Evolutionary conservation across 345 rosid genomes (phyloP).

Genomic region (Eucalyptus curtisii): DNA sequence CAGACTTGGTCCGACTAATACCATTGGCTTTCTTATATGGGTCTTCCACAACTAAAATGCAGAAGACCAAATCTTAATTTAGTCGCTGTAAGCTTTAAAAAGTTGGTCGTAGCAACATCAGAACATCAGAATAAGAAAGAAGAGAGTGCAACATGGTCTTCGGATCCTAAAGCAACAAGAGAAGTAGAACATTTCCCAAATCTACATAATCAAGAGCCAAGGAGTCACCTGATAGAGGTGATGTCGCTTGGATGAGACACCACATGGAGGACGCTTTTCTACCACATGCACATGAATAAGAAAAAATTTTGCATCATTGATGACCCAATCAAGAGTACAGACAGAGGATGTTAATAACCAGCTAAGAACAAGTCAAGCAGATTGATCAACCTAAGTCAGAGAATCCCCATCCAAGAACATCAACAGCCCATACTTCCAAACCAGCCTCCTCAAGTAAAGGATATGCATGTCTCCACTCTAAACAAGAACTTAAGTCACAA

Average conservation of each 20-base stretch:
- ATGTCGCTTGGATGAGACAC: slow-evolving; percentile 55
- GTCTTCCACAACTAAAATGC: slow-evolving; percentile 64
- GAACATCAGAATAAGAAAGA: background rate
- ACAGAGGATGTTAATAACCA: background rate
- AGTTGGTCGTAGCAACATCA: background rate
- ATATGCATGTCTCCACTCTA: slow-evolving; percentile 69
- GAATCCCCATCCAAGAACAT: slow-evolving; percentile 94
- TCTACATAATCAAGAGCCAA: background rate
- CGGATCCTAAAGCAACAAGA: background rate
- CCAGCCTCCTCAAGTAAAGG: slow-evolving; percentile 70
- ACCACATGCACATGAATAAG: background rate
- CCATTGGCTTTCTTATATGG: slow-evolving; percentile 65
- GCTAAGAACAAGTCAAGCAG: background rate
- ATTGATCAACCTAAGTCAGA: slow-evolving; percentile 50
- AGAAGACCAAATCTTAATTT: background rate
- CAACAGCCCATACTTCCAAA: slow-evolving; percentile 83
- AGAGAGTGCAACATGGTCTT: background rate
- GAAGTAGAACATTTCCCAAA: background rate
- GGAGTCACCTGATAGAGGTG: slow-evolving; percentile 55
- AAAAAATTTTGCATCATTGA: background rate
- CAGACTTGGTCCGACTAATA: slow-evolving; percentile 91
- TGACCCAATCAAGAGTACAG: background rate
- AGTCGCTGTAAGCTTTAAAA: background rate
- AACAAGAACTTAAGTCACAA: slow-evolving; percentile 41
- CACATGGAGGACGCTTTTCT: slow-evolving; percentile 62